A percentile compares a stretch with the other conserved stretches of the same genome.
phyloP scores from a whole-genome alignment of 495 filamentous ascomycete genomes.

The Pyrenula aspistea region DNA sequence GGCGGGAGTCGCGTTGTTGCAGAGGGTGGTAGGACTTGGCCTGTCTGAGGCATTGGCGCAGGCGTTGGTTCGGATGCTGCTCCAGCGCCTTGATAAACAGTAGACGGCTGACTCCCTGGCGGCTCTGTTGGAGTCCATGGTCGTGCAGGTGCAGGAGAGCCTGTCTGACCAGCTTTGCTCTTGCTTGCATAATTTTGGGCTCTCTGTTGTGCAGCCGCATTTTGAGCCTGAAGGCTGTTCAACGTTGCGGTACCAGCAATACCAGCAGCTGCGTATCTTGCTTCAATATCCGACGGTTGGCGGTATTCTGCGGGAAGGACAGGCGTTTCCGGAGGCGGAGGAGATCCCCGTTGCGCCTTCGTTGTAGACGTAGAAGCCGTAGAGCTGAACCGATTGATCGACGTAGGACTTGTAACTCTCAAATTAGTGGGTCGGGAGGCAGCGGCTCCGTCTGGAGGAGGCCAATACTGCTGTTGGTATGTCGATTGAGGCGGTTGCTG shows the following conservation, averaged over 20 bases:
- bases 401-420: conserved; percentile 31
- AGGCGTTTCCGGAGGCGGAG: conserved; percentile 93
- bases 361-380: conserved; percentile 91
- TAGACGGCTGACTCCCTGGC: conserved; percentile 77
- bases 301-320: conserved; percentile 57
- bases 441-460: conserved; percentile 34
- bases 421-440: conserved; percentile 9
- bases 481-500: conserved; percentile 28
- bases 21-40: conserved; percentile 16
- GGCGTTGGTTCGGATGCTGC: conserved; percentile 24
- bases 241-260: conserved; percentile 77
- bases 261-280: conserved; percentile 76
- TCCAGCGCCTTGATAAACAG: conserved; percentile 76
- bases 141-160: conserved; percentile 39
- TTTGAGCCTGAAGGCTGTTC: conserved; percentile 67
- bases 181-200: conserved; percentile 58
- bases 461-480: conserved; percentile 58
- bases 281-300: conserved; percentile 71
- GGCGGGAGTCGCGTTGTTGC: conserved; percentile 21
- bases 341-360: conserved; percentile 80
- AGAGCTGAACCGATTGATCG: conserved; percentile 70
- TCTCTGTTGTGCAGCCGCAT: conserved; percentile 68
- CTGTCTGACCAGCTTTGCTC: conserved; percentile 26
- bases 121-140: conserved; percentile 96
- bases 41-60: conserved; percentile 19